These are phyloP conservation scores for Phylloporus sp. DNA, from an alignment of 768 basidiomycete genomes.

Conservation along the genomic window DNA sequence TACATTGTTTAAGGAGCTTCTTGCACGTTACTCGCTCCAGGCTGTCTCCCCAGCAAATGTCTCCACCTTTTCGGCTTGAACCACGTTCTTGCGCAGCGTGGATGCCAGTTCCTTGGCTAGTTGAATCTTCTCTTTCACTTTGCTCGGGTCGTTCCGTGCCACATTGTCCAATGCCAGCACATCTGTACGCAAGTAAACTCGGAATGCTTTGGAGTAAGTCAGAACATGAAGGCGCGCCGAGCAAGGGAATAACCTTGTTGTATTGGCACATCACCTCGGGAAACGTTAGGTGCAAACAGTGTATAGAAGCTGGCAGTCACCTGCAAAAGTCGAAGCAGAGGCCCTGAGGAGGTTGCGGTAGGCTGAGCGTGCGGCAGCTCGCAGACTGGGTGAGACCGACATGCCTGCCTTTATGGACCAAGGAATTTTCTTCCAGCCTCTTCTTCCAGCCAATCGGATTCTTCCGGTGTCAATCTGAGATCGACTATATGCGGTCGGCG, in stretches of 20 bases:
- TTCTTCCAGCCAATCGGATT: slow-evolving; percentile 12
- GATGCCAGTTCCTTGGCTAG: slow-evolving; percentile 69
- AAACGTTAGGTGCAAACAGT: not conserved
- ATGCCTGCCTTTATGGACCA: slow-evolving; percentile 26
- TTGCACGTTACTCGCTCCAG: slow-evolving; percentile 48
- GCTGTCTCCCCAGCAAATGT: slow-evolving; percentile 38
- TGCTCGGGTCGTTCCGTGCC: slow-evolving; percentile 41
- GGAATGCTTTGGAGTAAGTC: slow-evolving; percentile 55
- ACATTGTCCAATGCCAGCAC: slow-evolving; percentile 37
- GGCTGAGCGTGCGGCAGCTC: slow-evolving; percentile 65
- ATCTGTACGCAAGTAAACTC: slow-evolving; percentile 61
- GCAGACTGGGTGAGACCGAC: slow-evolving; percentile 54
- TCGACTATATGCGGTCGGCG: slow-evolving; percentile 32
- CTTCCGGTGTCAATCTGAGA: slow-evolving; percentile 31
- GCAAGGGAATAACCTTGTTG: slow-evolving; percentile 38
- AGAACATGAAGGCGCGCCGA: not conserved
- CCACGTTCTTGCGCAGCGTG: slow-evolving; percentile 77
- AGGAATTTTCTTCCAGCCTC: not conserved
- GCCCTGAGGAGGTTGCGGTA: slow-evolving; percentile 72
- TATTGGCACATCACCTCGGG: slow-evolving; percentile 53
- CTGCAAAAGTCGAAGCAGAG: slow-evolving; percentile 62
- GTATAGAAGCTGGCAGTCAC: slow-evolving; percentile 28
- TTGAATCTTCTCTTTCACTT: slow-evolving; percentile 51
- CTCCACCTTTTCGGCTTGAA: slow-evolving; percentile 62
- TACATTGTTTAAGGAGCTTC: not conserved